phyloP scores from a whole-genome alignment of 305 asterid species.

The Rubia occidens region DNA sequence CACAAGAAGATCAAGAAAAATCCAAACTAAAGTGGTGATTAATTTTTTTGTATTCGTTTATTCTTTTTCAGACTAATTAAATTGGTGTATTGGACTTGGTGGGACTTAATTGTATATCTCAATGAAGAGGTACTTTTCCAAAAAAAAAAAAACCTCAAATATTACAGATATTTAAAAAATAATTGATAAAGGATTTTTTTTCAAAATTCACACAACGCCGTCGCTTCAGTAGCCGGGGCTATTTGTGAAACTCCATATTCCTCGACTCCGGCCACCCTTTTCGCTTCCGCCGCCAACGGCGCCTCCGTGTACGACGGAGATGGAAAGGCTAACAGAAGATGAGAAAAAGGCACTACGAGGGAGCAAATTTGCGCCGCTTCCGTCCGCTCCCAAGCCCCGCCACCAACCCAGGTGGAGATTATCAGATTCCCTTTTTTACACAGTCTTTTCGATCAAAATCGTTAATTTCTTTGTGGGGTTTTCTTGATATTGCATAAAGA shows the following conservation, averaged over 20 bases:
- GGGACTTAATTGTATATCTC: too few relatives aligned
- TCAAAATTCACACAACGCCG: slow-evolving; percentile 4
- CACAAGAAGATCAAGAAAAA: too few relatives aligned
- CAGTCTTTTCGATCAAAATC: background rate
- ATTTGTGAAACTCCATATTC: background rate
- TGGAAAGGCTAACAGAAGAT: slow-evolving; percentile 70
- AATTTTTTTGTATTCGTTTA: too few relatives aligned
- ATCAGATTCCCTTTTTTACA: background rate
- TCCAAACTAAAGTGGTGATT: too few relatives aligned
- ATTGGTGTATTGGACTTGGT: too few relatives aligned
- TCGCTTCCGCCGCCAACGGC: background rate
- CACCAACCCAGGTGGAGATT: slow-evolving; percentile 46
- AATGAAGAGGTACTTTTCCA: too few relatives aligned
- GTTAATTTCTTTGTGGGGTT: background rate
- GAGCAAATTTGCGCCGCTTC: slow-evolving; percentile 93
- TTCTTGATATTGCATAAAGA: background rate
- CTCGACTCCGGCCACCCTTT: slow-evolving; percentile 3
- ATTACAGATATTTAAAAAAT: too few relatives aligned
- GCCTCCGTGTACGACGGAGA: slow-evolving; percentile 14
- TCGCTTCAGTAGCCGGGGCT: background rate
- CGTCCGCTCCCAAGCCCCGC: slow-evolving; percentile 39
- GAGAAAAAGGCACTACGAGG: slow-evolving; percentile 85
- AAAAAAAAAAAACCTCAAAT: too few relatives aligned
- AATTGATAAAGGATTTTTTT: too few relatives aligned
- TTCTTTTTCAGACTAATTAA: too few relatives aligned